Base-by-base conservation (phyloP, 2,329 filamentous ascomycete genomes). In the Trichophyton rubrum region DNA sequence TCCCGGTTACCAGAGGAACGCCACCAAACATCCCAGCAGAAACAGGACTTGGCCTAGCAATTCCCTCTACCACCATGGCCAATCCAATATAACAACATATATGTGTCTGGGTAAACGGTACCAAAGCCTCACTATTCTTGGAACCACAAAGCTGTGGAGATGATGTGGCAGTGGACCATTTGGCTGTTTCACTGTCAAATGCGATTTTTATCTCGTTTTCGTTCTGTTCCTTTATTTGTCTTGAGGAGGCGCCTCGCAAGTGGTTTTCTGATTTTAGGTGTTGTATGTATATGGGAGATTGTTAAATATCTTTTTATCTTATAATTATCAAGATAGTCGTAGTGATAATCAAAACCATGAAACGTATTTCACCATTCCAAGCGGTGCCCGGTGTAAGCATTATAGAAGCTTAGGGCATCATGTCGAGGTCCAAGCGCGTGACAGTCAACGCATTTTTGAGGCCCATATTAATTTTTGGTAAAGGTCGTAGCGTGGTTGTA, bases 31-130 rank as follows among this genome's bases (percentile, higher is more conserved):
- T 58, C 40, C 56, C 33, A 20, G 40, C 35, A 13, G 40, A 27
- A 15, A 22, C 56, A 43, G 56, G 56, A 8, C 56, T 58, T 43
- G 56, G 35, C 17, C 56, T 45, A 41, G 56, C 56, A 13, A 41
- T 58, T 45, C 49, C 59, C 15, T 17, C 40, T 35, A 51, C 58
- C 27, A 58, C 60, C 27, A 60, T 63, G 60, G 58, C 47, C 30
- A 63, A 59, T 47, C 40, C 57, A 4, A 38, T 59, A 47, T 59
- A 24, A 55, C 5, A 53, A 33, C 15, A 15, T 5, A 3, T 33
- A n/a, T 55, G 20, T 9, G 24, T 15, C 30, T 55, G 51, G 51
- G 51, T 8, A 38, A 55, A 51, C 51, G 51, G 51, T 6, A 55
- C 51, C 51, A 43, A 43, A 7, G 8, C 15, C 33, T 13, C 8